Evolutionary conservation across 2,329 filamentous ascomycete genomes (phyloP), one percentile per base, ranked within the genome.

Genomic region (Cercospora brassicicola): DNA sequence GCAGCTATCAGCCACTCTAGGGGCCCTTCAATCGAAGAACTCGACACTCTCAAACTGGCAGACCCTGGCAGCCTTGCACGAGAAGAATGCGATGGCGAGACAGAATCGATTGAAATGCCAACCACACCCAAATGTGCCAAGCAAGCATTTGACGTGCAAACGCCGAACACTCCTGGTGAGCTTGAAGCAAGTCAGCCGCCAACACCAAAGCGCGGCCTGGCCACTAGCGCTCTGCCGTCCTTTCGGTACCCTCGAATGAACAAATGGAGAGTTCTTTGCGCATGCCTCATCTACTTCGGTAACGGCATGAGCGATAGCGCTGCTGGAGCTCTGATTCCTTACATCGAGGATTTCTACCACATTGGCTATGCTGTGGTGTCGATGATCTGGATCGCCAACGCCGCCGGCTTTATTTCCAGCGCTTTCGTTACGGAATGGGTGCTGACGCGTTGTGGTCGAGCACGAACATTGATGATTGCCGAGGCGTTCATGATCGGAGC

Each of bases 301-400:
- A 89, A 90, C 73, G 93, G 91, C 0, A 80, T 95, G 67, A 91
- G 88, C 72, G 93, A 96, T 61, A 71, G 70, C 73, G 81, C 90
- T 0, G 88, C 91, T 1, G 92, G 92, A 75, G 91, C 92, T 10
- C 76, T 95, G 66, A 91, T 96, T 72, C 92, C 92, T 0, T 93
- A 93, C 75, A 91, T 96, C 78, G 91, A 94, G 77, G 83, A 81
- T 78, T 87, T 91, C 74, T 96, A 94, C 76, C 72, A 84, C 67
- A 92, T 95, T 65, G 90, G 89, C 51, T 94, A 95, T 77, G 90
- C 89, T 2, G 80, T 92, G 8, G 91, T 95, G 2, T 94, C 92
- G 1, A 82, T 94, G 42, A 91, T 96, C 75, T 96, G 95, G 81
- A 71, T 73, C 3, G 67, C 68, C 3, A 73, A 73, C 45, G 71